A percentile compares a stretch with the other conserved stretches of the same genome.
Evolutionary conservation across 305 asterid species (phyloP).

Genomic region (Fraxinus sp.): DNA sequence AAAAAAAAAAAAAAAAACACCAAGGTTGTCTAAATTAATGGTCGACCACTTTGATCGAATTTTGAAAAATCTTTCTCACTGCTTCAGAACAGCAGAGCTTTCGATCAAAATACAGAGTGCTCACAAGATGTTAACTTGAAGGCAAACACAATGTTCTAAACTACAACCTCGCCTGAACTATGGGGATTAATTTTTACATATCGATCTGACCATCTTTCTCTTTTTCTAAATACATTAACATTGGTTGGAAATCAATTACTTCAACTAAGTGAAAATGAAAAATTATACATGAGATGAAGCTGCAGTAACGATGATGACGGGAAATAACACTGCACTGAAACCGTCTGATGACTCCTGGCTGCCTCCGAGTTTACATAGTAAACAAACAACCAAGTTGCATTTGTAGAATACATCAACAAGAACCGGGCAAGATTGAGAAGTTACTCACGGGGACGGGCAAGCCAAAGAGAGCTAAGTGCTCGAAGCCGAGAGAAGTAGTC

Average conservation of each 20-base stretch:
- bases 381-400: background rate
- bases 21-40: background rate
- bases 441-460: slow-evolving; percentile 62
- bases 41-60: background rate
- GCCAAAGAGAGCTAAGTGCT: slow-evolving; percentile 68
- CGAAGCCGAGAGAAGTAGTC: slow-evolving; percentile 69
- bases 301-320: background rate
- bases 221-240: background rate
- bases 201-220: background rate
- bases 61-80: background rate
- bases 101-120: background rate
- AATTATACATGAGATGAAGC: background rate
- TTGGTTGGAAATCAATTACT: background rate
- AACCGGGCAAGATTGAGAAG: background rate
- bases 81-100: background rate
- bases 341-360: background rate
- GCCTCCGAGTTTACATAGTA: background rate
- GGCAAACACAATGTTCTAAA: background rate
- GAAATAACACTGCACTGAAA: background rate
- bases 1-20: no score
- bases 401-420: background rate
- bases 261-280: background rate
- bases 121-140: background rate
- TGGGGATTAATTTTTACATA: background rate
- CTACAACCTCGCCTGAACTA: background rate